Evolutionary conservation across 2,329 filamentous ascomycete genomes (phyloP).

Genomic region (Colletotrichum neosansevieriae): DNA sequence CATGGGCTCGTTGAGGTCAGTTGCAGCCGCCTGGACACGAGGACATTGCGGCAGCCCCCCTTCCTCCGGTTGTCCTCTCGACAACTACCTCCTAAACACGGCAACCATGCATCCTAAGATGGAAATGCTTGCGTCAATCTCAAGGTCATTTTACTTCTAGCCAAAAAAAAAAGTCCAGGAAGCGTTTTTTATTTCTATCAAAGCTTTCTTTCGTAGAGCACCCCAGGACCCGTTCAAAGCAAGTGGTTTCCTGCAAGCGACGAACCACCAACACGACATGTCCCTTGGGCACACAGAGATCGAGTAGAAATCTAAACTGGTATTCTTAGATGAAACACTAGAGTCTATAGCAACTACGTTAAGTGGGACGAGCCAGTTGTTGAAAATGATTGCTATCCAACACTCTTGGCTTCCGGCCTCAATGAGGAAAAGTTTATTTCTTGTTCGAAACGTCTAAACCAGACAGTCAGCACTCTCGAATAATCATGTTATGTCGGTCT

Average conservation of each 20-base stretch:
- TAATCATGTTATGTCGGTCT: neutral
- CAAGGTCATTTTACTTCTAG: too few species aligned
- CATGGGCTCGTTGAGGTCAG: too few species aligned
- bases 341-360: neutral
- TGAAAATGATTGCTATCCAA: too few species aligned
- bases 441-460: constrained; percentile 16
- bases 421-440: constrained; percentile 5
- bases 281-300: neutral
- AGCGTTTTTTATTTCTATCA: neutral
- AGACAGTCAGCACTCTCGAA: neutral
- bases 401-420: neutral
- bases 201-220: constrained; percentile 9
- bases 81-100: too few species aligned
- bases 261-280: constrained; percentile 1
- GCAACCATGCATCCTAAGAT: too few species aligned
- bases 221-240: neutral
- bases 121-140: too few species aligned
- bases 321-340: neutral
- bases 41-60: too few species aligned
- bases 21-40: too few species aligned
- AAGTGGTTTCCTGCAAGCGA: neutral
- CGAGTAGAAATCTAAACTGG: neutral
- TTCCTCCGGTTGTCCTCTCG: too few species aligned
- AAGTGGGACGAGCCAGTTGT: neutral
- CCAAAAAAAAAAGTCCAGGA: neutral